Evolutionary conservation across 164 flowering plant genomes (phyloP), one percentile per base, ranked within the genome.

Genomic region (Vitis labrusca): DNA sequence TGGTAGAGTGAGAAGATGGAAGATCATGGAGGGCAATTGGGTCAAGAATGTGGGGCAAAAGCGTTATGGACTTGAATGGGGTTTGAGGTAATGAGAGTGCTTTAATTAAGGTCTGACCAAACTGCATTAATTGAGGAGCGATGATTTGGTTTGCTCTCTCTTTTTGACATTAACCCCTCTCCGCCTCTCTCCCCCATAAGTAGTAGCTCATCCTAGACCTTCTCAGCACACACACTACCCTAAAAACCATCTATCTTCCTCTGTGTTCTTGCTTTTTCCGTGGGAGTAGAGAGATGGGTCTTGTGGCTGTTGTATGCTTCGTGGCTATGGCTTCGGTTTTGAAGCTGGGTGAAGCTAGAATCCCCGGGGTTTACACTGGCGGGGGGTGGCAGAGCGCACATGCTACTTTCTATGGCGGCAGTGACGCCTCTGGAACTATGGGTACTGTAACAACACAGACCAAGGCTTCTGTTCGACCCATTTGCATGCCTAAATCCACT

Each of bases 371-470:
- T 19, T 86, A 78, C 80, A 17, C 72, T 9, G 88, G 82, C 6
- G 84, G 83, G 0, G 37, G 52, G 1, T 86, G 90, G 90, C 77
- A 81, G 63, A 74, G 37, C 57, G 90, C 90, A 12, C 90, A 86
- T 58, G 90, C 90, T 12, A 86, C 90, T 15, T 86, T 86, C 77
- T 86, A 86, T 29, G 90, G 90, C 1, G 90, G 90, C 66, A 78
- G 76, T 60, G 90, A 86, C 50, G 90, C 90, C 64, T 84, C 90
- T 12, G 90, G 90, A 48, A 86, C 90, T 4, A 86, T 86, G 90
- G 90, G 90, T 86, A 76, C 16, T 12, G 56, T 63, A 37, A 14
- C 48, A 32, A n/a, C 13, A 12, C 13, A 6, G 4, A 52, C 27
- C 23, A 17, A 51, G 13, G 10, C 15, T 32, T 32, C 17, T 9